Evolutionary conservation across 257 asterid genomes (phyloP), one percentile per base, ranked within the genome.

Genomic region (Salvia rosmarinus): DNA sequence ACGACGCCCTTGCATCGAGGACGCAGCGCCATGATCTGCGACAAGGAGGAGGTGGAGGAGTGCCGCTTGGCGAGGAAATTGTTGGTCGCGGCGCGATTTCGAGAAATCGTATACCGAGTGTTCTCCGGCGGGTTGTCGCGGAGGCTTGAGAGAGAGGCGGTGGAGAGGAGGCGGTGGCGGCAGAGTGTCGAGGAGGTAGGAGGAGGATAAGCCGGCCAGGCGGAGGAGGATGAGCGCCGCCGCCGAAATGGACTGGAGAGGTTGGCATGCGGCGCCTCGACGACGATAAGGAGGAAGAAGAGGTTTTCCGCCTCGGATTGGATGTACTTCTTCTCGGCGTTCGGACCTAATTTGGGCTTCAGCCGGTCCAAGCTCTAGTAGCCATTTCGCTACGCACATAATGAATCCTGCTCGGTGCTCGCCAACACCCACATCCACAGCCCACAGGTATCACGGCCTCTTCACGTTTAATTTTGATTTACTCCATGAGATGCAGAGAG

Each of bases 1-100:
- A 89, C 74, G 46, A 73, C 94, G 70, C 85, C 91, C 57, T 82
- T 85, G 72, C 95, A 51, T 59, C 73, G 56, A 91, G 85, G 4
- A 60, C 60, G 72, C 95, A 86, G 4, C 97, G 95, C 99, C 99
- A 95, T 13, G 97, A 91, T 16, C n/a, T 90, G 95, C 69, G 98
- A 91, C 9, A 95, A 82, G 14, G 85, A 83, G 40, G 97, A 87
- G 32, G 88, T 37, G 49, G 98, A 79, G 39, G 97, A 95, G 82
- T 76, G 81, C 11, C 94, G 90, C 58, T 88, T 89, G 1, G 82
- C 77, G 58, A 95, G 95, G 86, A 95, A 95, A 46, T 91, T 95
- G 80, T 95, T 95, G 37, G 97, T 91, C 75, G 97, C 98, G 47
- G 95, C 65, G 49, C 99, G 32, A 95, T 90, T 25, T 85, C 92